Base-by-base conservation (phyloP, 2,329 filamentous ascomycete species). In the Paecilomyces sp. region DNA sequence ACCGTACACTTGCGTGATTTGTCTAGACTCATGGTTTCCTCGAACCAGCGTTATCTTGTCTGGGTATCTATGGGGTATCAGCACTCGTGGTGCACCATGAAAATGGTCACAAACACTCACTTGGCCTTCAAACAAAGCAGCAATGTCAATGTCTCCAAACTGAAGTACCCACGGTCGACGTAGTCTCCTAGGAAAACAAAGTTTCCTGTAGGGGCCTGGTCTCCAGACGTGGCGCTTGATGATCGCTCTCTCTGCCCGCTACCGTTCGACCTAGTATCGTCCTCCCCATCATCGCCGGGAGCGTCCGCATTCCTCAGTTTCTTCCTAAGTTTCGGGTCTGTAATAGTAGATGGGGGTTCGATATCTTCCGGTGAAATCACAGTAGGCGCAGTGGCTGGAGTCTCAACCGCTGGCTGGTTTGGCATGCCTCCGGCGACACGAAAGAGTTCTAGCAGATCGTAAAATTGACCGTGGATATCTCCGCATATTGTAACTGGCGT, bases 401-500 rank as follows among this genome's bases (percentile, higher is more conserved):
- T 79, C 70, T 92, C 83, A 28, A 87, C 82, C 62, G 87, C 84
- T 47, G 85, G 84, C 67, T 96, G 90, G 68, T 91, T 91, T 11
- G 94, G 94, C 90, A 97, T 97, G 65, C 94, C 94, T 62, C 94
- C 94, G 54, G 93, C 92, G 50, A 99, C 93, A 58, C 92, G 89
- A 78, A 99, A 99, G 56, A 99, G 86, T 80, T 99, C 94, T 62
- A 97, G 86, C 9, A 99, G 83, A 75, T 99, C 94, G 78, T 99
- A 97, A 76, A 97, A 97, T 78, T 99, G 94, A 68, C 94, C 94
- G 77, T 99, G 94, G 63, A 99, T 97, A 74, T 99, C 94, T 72
- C 94, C 94, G 72, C 94, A 97, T 64, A 99, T 89, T 4, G 94
- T 99, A 63, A 99, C 94, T 6, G 94, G 94, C 0, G 94, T 96